Base-by-base conservation (phyloP, 2,329 filamentous ascomycete species). In the Fusarium denticulatum region DNA sequence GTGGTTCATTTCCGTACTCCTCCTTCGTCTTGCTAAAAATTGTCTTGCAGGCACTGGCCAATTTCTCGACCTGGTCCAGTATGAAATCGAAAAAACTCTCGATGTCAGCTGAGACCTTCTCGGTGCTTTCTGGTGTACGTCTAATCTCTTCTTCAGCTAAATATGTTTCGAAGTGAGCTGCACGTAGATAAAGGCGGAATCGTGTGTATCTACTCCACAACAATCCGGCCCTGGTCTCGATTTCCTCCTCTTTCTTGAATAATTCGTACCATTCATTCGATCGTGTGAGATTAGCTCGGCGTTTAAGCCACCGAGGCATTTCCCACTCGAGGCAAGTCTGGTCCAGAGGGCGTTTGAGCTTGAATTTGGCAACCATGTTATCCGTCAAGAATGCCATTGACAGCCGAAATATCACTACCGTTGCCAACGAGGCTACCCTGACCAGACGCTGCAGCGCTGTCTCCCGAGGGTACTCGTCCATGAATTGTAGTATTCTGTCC, bases 401-500 rank as follows among this genome's bases (percentile, higher is more conserved):
- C 8, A 65, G 22, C 18, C 37, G 39, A 22, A 45, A 57, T 12
- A 26, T 10, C 16, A 57, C 22, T 20, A 15, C 13, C n/a, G 9
- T 45, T 45, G 39, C 28, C 22, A 57, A 24, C 12, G 4, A 12
- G 13, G 28, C 39, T 32, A 5, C 1, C n/a, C 28, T 30, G 10
- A 2, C 4, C 11, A 15, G 9, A 12, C 0, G 0, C 14, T 22
- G 10, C 14, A 53, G 5, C 24, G 0, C 1, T 13, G 18, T 10
- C 26, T 30, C 34, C n/a, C 1, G 0, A 15, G 10, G 32, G 16
- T 16, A 22, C 2, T 5, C 5, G 3, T 15, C 11, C 36, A 12
- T 22, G 24, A 22, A 22, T 16, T 13, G 7, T 2, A 7, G 12
- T 28, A 39, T 37, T 8, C 20, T 11, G n/a, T 52, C 32, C 10